A percentile compares a stretch with the other conserved stretches of the same genome.
Evolutionary conservation across 2,329 filamentous ascomycete genomes (phyloP).

Genomic region (Exophiala calicioides): DNA sequence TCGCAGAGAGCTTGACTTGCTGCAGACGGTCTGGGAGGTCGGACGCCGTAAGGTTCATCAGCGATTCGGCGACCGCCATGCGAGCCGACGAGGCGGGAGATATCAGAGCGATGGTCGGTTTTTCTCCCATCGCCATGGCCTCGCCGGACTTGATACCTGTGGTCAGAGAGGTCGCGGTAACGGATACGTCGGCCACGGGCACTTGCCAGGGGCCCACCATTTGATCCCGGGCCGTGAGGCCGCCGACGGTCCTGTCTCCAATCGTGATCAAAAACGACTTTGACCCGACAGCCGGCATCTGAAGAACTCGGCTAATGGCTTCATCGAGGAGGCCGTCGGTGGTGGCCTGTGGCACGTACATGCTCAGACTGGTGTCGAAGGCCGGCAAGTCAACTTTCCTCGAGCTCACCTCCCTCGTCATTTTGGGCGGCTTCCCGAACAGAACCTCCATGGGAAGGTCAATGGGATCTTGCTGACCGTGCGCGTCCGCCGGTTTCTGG

Average conservation of each 20-base stretch:
- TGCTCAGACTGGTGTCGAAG: constrained; percentile 74
- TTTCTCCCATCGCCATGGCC: constrained; percentile 98
- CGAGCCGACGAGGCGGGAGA: constrained; percentile 85
- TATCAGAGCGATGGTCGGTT: constrained; percentile 83
- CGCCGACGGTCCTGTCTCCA: constrained; percentile 87
- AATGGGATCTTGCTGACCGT: constrained; percentile 69
- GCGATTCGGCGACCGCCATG: constrained; percentile 92
- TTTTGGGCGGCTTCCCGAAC: constrained; percentile 83
- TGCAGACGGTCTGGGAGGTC: constrained; percentile 71
- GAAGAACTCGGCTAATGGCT: constrained; percentile 78
- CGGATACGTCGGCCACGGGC: constrained; percentile 89
- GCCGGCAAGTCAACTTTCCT: constrained; percentile 66
- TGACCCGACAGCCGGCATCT: constrained; percentile 86
- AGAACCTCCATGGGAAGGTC: constrained; percentile 85
- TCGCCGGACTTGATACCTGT: constrained; percentile 76
- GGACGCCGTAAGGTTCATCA: constrained; percentile 89
- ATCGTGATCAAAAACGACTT: constrained; percentile 98
- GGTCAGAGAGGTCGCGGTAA: constrained; percentile 80
- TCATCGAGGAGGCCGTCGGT: constrained; percentile 58
- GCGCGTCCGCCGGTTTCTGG: constrained; percentile 61
- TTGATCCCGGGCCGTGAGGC: constrained; percentile 84
- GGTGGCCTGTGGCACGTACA: constrained; percentile 62
- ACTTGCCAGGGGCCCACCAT: constrained; percentile 97
- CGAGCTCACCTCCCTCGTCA: constrained; percentile 72
- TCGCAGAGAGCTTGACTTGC: constrained; percentile 85